Percentiles rank a stretch among this genome's conserved stretches.
phyloP scores from a whole-genome alignment of 2,329 filamentous ascomycete species.

The Aspergillus fischeri region DNA sequence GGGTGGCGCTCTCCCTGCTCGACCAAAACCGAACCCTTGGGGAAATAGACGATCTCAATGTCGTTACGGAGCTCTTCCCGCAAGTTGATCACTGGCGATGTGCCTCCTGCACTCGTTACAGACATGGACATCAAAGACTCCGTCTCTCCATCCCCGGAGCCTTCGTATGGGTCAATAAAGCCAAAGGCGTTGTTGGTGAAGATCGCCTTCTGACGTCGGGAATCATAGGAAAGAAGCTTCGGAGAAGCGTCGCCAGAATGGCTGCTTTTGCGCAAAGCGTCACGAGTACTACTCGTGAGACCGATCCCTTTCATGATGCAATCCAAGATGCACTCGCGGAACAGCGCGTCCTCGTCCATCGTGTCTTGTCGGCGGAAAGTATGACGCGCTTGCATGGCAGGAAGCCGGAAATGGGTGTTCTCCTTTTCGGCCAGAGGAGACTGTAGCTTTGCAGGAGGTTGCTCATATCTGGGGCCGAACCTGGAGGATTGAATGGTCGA shows the following conservation, averaged over 20 bases:
- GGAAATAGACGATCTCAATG: conserved; percentile 95
- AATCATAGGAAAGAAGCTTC: conserved; percentile 76
- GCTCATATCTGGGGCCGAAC: conserved; percentile 50
- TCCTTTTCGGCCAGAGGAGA: conserved; percentile 45
- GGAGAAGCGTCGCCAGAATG: conserved; percentile 82
- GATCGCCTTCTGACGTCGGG: conserved; percentile 70
- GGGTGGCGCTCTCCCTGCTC: conserved; percentile 97
- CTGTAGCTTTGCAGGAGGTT: conserved; percentile 27
- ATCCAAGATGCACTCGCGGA: conserved; percentile 84
- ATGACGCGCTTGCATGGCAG: conserved; percentile 21
- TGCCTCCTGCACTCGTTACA: conserved; percentile 59
- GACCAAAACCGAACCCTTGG: conserved; percentile 87
- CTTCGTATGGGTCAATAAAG: conserved; percentile 80
- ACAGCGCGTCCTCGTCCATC: conserved; percentile 80
- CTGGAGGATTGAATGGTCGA: conserved; percentile 71
- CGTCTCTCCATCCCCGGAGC: conserved; percentile 68
- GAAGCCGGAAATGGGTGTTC: conserved; percentile 32
- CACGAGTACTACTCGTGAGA: conserved; percentile 61
- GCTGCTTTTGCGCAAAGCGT: conserved; percentile 57
- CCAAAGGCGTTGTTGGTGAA: conserved; percentile 91
- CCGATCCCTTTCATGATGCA: conserved; percentile 96
- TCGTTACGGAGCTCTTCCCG: conserved; percentile 83
- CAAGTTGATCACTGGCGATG: conserved; percentile 61
- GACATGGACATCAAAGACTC: conserved; percentile 74
- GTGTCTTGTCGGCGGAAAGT: conserved; percentile 69